phyloP scores from a whole-genome alignment of 805 yeast genomes.

The Priceomyces melissophilus region DNA sequence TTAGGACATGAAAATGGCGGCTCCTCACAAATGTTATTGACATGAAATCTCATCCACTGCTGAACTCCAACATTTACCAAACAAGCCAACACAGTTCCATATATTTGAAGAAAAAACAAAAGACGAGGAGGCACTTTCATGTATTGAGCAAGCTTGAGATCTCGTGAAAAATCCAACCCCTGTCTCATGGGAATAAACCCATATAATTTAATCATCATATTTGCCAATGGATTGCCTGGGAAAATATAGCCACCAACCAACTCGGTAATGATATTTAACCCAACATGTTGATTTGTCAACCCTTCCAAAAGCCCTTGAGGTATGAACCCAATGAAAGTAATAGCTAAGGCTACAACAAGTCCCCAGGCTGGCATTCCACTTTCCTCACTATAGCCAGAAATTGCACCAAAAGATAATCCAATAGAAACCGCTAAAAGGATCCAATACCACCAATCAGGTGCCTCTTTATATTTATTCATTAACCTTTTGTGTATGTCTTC shows the following conservation, averaged over 20 bases:
- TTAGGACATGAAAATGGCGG: constrained; percentile 37
- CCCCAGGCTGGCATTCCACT: constrained; percentile 18
- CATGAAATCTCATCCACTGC: constrained; percentile 19
- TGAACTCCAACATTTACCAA: constrained; percentile 22
- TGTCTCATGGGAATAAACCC: constrained; percentile 48
- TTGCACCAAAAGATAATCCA: constrained; percentile 17
- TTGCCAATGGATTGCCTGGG: constrained; percentile 48
- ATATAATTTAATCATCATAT: constrained; percentile 46
- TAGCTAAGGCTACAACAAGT: constrained; percentile 19
- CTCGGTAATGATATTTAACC: constrained; percentile 3
- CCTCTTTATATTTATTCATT: constrained; percentile 43
- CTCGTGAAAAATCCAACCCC: constrained; percentile 14
- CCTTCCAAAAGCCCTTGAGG: constrained; percentile 19
- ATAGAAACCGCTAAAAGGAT: constrained; percentile 5
- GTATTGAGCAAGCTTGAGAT: constrained; percentile 39
- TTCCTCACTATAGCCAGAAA: constrained; percentile 19
- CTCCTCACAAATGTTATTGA: constrained; percentile 32
- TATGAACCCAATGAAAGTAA: constrained; percentile 19
- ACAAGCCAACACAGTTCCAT: constrained; percentile 17
- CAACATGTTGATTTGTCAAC: constrained; percentile 13
- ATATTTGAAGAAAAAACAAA: constrained; percentile 37
- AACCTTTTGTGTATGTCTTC: constrained; percentile 49
- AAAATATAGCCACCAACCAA: constrained; percentile 20
- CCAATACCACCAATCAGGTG: constrained; percentile 10
- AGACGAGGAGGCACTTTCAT: constrained; percentile 40